Percentiles rank a stretch among this genome's conserved stretches.
These are phyloP conservation scores for Jatropha podagrica DNA, from an alignment of 441 rosid genomes.

Conservation along the genomic window DNA sequence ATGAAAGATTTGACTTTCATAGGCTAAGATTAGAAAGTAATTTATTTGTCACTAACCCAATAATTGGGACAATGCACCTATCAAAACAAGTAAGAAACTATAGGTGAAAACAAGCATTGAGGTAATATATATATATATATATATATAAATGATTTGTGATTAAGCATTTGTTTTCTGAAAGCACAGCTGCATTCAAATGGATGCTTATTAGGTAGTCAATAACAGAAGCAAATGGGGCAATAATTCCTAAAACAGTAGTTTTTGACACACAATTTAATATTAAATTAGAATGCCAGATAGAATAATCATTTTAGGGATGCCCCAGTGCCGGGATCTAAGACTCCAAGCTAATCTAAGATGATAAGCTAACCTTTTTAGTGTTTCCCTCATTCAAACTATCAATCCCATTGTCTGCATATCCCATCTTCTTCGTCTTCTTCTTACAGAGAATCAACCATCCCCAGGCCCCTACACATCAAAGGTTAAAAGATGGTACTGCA, in stretches of 20 bases:
- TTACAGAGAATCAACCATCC: not conserved
- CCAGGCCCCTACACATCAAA: conserved; percentile 52
- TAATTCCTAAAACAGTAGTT: conserved; percentile 30
- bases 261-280: conserved; percentile 29
- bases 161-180: conserved; percentile 23
- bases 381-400: conserved; percentile 53
- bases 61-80: conserved; percentile 48
- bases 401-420: conserved; percentile 18
- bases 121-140: not conserved
- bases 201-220: conserved; percentile 25
- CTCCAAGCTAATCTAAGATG: conserved; percentile 28
- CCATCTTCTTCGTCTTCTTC: not conserved
- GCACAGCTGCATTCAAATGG: conserved; percentile 23
- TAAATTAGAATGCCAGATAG: conserved; percentile 19
- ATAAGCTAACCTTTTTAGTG: conserved; percentile 33
- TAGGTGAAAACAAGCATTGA: conserved; percentile 21
- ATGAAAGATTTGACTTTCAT: conserved; percentile 8
- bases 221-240: conserved; percentile 28
- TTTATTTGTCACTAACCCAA: conserved; percentile 39
- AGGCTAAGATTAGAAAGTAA: conserved; percentile 21
- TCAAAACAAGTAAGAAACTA: conserved; percentile 23
- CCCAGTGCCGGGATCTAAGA: conserved; percentile 39
- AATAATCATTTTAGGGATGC: conserved; percentile 29
- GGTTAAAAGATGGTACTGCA: not conserved
- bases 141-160: conserved; percentile 6